Evolutionary conservation across 306 rosid species (phyloP).

Genomic region (Sophora flavescens): DNA sequence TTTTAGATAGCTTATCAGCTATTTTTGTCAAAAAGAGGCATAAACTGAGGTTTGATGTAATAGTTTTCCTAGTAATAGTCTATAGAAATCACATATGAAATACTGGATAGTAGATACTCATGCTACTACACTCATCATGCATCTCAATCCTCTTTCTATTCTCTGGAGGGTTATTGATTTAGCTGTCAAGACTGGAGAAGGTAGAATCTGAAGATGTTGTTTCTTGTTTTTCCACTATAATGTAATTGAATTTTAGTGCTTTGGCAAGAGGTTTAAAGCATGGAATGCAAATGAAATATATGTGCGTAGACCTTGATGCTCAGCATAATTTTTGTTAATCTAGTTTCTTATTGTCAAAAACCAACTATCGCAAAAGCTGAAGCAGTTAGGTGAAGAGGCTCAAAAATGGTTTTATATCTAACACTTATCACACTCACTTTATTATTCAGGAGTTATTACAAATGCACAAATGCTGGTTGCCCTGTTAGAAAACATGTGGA

Average conservation of each 20-base stretch:
- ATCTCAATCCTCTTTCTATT: neutral
- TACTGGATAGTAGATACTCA: no score
- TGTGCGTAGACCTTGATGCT: conserved; percentile 3
- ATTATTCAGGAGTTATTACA: conserved; percentile 92
- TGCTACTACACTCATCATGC: neutral
- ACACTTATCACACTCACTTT: neutral
- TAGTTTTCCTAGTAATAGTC: conserved; percentile 1
- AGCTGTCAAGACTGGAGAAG: neutral
- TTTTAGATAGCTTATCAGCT: no score
- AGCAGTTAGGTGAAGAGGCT: neutral
- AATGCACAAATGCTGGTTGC: conserved; percentile 95
- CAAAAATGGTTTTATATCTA: neutral
- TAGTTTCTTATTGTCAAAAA: conserved; percentile 42
- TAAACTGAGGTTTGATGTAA: neutral
- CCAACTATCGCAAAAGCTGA: neutral
- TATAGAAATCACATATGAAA: neutral
- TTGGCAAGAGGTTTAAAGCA: conserved; percentile 13
- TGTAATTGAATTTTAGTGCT: conserved; percentile 19
- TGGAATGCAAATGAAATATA: conserved; percentile 9
- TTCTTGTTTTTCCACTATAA: conserved; percentile 26
- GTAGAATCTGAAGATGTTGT: conserved; percentile 6
- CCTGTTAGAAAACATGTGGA: conserved; percentile 98
- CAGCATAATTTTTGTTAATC: conserved; percentile 15
- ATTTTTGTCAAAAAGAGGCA: no score
- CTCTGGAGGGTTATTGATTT: conserved; percentile 10